A percentile compares a stretch with the other conserved stretches of the same genome.
Conservation (phyloP, 2,329 filamentous ascomycete genomes). For the Cladophialophora immunda region DNA sequence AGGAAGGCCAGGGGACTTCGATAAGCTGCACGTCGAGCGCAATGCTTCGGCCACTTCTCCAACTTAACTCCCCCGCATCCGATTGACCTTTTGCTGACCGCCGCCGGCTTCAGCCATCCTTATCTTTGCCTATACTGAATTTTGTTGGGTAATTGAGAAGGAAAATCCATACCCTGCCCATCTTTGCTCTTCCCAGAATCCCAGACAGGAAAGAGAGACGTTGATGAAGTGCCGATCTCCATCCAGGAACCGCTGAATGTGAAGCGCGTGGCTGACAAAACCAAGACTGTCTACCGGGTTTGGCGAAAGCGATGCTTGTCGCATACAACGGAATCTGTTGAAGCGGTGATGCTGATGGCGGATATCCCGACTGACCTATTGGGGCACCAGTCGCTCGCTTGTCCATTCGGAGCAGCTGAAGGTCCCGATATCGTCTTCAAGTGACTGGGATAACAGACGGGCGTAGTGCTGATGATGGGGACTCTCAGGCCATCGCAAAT, state of each 20-base stretch:
- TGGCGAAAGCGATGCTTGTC: not conserved
- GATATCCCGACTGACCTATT: not conserved
- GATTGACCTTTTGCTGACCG: not conserved
- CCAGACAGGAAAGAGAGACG: constrained; percentile 17
- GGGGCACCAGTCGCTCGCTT: not conserved
- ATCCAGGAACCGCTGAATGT: not conserved
- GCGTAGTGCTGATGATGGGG: not conserved
- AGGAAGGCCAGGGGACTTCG: not conserved
- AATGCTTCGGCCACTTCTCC: not conserved
- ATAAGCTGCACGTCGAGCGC: not conserved
- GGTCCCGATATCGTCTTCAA: not conserved
- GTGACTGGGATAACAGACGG: not conserved
- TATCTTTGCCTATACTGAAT: not conserved
- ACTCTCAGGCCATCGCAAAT: not conserved
- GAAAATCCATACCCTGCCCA: not conserved
- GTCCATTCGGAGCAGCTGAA: not conserved
- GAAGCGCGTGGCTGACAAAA: not conserved
- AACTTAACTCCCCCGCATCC: not conserved
- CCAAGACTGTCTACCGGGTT: not conserved
- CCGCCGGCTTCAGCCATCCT: not conserved
- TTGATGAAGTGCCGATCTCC: constrained; percentile 6
- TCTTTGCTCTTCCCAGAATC: not conserved
- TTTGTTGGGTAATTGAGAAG: not conserved
- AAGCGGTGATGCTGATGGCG: not conserved
- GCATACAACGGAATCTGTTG: not conserved